Evolutionary conservation across 108 stramenopile genomes (phyloP).

Genomic region (Schizochytrium sp.): DNA sequence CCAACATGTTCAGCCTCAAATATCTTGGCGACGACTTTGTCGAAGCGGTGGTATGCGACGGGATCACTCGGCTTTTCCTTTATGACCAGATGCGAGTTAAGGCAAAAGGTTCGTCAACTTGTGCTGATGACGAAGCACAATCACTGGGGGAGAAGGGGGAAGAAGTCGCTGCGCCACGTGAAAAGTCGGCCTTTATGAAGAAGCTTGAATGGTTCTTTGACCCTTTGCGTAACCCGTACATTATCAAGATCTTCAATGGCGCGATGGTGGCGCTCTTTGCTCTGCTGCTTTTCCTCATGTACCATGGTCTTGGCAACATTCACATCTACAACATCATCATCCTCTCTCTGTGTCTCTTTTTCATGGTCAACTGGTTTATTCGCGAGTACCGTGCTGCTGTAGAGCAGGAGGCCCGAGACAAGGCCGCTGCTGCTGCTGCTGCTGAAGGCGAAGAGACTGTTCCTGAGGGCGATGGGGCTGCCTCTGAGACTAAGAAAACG

Average conservation of each 20-base stretch:
- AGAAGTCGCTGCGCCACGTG: background rate
- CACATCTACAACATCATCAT: constrained; percentile 10
- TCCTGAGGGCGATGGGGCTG: no score
- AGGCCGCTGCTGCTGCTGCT: background rate
- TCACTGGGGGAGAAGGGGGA: background rate
- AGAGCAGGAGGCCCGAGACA: background rate
- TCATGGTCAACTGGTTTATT: background rate
- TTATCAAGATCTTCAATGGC: background rate
- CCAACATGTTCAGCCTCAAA: constrained; percentile 10
- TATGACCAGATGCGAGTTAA: background rate
- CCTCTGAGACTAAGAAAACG: no score
- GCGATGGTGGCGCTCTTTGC: background rate
- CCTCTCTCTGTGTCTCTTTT: background rate
- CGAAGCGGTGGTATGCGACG: background rate
- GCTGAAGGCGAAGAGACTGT: no score
- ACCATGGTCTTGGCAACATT: background rate
- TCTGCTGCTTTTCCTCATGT: background rate
- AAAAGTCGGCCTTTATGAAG: background rate
- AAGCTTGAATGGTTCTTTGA: constrained; percentile 4
- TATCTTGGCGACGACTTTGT: background rate
- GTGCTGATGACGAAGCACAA: background rate
- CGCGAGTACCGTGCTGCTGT: background rate
- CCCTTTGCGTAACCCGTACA: background rate
- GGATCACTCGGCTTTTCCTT: background rate
- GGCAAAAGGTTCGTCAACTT: no score